Percentiles rank a stretch among this genome's conserved stretches.
phyloP scores from a whole-genome alignment of 78 protist genomes.

The Anaeramoeba flamelloides region DNA sequence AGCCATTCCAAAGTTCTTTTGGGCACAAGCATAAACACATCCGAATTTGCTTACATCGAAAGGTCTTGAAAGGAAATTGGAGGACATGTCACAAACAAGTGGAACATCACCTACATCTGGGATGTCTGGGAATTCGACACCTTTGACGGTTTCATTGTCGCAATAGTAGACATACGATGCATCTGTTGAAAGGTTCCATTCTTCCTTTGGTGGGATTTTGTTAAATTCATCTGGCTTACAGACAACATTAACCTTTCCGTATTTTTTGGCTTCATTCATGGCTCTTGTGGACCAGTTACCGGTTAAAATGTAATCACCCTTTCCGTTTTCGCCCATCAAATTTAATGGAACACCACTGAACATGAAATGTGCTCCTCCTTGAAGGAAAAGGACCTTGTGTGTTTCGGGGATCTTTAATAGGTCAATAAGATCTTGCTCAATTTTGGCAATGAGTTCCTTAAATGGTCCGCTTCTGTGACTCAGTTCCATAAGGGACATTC shows the following conservation, averaged over 20 bases:
- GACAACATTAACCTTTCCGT: constrained; percentile 38
- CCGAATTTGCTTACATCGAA: constrained; percentile 75
- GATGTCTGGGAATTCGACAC: constrained; percentile 45
- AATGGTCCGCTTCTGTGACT: constrained; percentile 55
- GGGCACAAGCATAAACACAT: constrained; percentile 81
- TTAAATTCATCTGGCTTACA: constrained; percentile 13
- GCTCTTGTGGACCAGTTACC: constrained; percentile 87
- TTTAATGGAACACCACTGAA: constrained; percentile 84
- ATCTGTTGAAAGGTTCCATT: constrained; percentile 37
- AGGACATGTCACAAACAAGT: constrained; percentile 73
- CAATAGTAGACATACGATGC: constrained; percentile 69
- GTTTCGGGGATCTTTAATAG: constrained; percentile 49
- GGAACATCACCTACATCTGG: constrained; percentile 45
- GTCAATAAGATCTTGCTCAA: neutral
- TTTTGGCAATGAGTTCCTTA: constrained; percentile 14
- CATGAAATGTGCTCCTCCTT: constrained; percentile 81
- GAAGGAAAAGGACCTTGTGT: constrained; percentile 72
- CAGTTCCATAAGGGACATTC: constrained; percentile 63
- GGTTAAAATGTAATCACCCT: constrained; percentile 68
- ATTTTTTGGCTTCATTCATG: constrained; percentile 45
- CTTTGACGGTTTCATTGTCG: constrained; percentile 82
- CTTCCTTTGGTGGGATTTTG: constrained; percentile 11
- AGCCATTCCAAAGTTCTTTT: constrained; percentile 84
- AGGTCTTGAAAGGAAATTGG: constrained; percentile 64
- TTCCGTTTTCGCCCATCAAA: constrained; percentile 22